phyloP scores from a whole-genome alignment of 1,284 basidiomycete genomes.

The Marasmius fiardii region DNA sequence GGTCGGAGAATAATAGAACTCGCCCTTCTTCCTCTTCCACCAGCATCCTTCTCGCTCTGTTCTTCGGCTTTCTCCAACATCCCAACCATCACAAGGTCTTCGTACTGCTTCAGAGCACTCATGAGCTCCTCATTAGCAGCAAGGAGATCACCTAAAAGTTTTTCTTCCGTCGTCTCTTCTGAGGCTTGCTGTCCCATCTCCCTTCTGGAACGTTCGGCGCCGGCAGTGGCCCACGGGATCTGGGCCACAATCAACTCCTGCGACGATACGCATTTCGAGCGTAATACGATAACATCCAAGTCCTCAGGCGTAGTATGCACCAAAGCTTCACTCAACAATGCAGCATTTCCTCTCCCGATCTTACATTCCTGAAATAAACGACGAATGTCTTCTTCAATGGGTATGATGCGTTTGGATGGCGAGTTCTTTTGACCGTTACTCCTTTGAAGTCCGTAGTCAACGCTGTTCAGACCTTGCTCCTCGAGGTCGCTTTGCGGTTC shows the following conservation, averaged over 20 bases:
- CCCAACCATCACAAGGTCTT: conserved; percentile 49
- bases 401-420: conserved; percentile 52
- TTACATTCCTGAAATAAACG: conserved; percentile 77
- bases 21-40: conserved; percentile 51
- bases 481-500: conserved; percentile 1
- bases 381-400: conserved; percentile 73
- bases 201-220: conserved; percentile 60
- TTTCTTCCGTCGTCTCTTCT: conserved; percentile 54
- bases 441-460: conserved; percentile 27
- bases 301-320: conserved; percentile 64
- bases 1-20: conserved; percentile 17
- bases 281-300: conserved; percentile 73
- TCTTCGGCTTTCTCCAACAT: conserved; percentile 59
- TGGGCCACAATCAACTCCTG: conserved; percentile 74
- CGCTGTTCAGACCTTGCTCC: not conserved
- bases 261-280: conserved; percentile 63
- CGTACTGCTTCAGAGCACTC: conserved; percentile 42
- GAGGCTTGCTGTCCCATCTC: conserved; percentile 24
- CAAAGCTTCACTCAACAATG: conserved; percentile 61
- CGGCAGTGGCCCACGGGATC: conserved; percentile 76
- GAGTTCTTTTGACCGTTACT: conserved; percentile 21
- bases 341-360: conserved; percentile 69
- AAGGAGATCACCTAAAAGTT: conserved; percentile 60
- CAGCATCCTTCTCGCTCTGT: conserved; percentile 54
- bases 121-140: conserved; percentile 53